phyloP scores from a whole-genome alignment of 495 filamentous ascomycete genomes.

The Saxophila tyrrhenica region DNA sequence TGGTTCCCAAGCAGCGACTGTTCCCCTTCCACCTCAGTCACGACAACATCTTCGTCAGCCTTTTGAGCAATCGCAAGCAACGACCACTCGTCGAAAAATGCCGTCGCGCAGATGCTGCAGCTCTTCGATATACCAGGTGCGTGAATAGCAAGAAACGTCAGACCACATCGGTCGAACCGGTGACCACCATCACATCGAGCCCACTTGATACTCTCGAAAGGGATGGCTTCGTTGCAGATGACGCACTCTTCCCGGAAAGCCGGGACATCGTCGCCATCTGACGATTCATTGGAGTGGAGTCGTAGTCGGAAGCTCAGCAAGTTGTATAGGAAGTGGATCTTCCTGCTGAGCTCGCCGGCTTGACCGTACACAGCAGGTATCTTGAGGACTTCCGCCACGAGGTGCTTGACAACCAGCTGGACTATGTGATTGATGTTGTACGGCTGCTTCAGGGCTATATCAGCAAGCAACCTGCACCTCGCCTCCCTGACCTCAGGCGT shows the following conservation, averaged over 20 bases:
- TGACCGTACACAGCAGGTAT: background rate
- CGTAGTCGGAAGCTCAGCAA: conserved; percentile 15
- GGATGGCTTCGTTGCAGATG: conserved; percentile 36
- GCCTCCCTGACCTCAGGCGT: conserved; percentile 3
- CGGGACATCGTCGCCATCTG: conserved; percentile 20
- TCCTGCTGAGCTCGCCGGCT: conserved; percentile 21
- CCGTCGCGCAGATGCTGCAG: conserved; percentile 39
- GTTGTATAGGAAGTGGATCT: conserved; percentile 22
- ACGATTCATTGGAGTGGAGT: no score
- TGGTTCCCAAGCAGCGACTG: background rate
- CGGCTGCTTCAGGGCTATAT: background rate
- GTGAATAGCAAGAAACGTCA: conserved; percentile 45
- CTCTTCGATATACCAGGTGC: conserved; percentile 44
- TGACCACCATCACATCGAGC: conserved; percentile 40
- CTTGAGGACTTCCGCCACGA: conserved; percentile 6
- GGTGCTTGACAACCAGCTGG: conserved; percentile 2
- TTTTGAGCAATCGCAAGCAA: conserved; percentile 3
- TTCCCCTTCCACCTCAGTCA: conserved; percentile 15
- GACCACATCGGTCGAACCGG: conserved; percentile 42
- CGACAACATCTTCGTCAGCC: background rate
- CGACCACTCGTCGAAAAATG: conserved; percentile 36
- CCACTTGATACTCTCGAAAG: conserved; percentile 24
- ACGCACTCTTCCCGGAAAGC: conserved; percentile 33
- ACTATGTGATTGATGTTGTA: background rate
- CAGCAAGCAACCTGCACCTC: background rate